Evolutionary conservation across 345 rosid genomes (phyloP).

Genomic region (Sonneratia alba): DNA sequence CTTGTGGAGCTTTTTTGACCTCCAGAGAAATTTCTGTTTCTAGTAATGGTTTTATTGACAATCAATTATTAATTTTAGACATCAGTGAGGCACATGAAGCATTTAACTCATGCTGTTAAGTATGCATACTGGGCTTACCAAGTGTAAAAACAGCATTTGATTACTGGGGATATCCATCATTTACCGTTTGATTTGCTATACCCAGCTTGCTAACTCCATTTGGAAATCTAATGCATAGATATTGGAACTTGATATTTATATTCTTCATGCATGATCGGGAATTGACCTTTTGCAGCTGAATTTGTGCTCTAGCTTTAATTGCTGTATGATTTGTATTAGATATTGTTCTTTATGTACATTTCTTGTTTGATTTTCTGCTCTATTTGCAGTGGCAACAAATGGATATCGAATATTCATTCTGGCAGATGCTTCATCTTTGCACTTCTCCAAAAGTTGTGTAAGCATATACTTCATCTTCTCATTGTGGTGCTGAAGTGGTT

Average conservation of each 20-base stretch:
- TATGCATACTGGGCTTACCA: neutral
- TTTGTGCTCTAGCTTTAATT: neutral
- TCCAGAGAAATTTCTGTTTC: neutral
- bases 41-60: neutral
- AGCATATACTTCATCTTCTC: slow-evolving; percentile 17
- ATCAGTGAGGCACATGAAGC: neutral
- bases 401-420: slow-evolving; percentile 98
- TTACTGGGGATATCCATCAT: neutral
- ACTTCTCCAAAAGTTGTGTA: slow-evolving; percentile 98
- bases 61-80: neutral
- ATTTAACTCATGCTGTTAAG: neutral
- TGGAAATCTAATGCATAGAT: neutral
- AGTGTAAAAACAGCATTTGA: neutral
- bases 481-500: neutral
- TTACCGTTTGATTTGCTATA: neutral
- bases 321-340: neutral
- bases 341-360: neutral
- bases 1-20: neutral
- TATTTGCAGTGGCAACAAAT: slow-evolving; percentile 95
- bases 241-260: neutral
- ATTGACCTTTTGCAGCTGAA: neutral
- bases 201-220: neutral
- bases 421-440: slow-evolving; percentile 99
- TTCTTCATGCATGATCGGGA: neutral
- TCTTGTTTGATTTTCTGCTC: slow-evolving; percentile 12